These are phyloP conservation scores for Mycosphaerella sp. DNA, from an alignment of 2,329 filamentous ascomycete genomes.

Conservation along the genomic window DNA sequence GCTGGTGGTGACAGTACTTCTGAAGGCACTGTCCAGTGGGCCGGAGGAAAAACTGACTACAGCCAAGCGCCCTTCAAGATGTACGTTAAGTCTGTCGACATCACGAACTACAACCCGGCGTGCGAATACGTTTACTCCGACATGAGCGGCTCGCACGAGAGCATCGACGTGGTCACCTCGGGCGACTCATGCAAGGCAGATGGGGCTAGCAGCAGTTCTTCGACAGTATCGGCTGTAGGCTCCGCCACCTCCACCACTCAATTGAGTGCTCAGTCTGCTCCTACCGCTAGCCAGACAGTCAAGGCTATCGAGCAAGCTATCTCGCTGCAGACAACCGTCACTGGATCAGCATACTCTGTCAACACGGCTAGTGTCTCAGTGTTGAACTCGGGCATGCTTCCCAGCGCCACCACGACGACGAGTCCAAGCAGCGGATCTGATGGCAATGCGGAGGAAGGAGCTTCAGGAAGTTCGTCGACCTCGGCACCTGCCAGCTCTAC, in stretches of 20 bases:
- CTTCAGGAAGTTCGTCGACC: constrained; percentile 9
- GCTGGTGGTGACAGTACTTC: constrained; percentile 45
- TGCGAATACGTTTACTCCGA: constrained; percentile 48
- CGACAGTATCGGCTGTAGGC: constrained; percentile 7
- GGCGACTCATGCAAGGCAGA: constrained; percentile 32
- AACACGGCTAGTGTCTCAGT: constrained; percentile 26
- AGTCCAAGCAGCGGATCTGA: constrained; percentile 4
- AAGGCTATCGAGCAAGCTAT: constrained; percentile 21
- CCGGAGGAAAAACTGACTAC: constrained; percentile 53
- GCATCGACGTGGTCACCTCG: constrained; percentile 41
- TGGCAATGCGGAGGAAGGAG: constrained; percentile 11
- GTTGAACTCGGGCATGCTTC: constrained; percentile 18
- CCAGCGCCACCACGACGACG: constrained; percentile 13
- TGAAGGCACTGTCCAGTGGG: constrained; percentile 61
- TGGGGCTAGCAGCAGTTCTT: constrained; percentile 22
- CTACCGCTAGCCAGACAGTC: constrained; percentile 28
- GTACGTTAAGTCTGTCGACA: constrained; percentile 46
- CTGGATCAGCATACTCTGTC: constrained; percentile 24
- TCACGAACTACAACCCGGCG: constrained; percentile 50
- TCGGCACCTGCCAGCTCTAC: constrained; percentile 13
- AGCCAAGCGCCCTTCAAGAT: constrained; percentile 46
- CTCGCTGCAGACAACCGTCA: constrained; percentile 22
- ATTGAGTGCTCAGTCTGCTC: constrained; percentile 23
- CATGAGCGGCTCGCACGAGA: constrained; percentile 43
- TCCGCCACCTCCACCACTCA: constrained; percentile 15